Evolutionary conservation across 768 basidiomycete species (phyloP).

Genomic region (Amylocystis lapponica): DNA sequence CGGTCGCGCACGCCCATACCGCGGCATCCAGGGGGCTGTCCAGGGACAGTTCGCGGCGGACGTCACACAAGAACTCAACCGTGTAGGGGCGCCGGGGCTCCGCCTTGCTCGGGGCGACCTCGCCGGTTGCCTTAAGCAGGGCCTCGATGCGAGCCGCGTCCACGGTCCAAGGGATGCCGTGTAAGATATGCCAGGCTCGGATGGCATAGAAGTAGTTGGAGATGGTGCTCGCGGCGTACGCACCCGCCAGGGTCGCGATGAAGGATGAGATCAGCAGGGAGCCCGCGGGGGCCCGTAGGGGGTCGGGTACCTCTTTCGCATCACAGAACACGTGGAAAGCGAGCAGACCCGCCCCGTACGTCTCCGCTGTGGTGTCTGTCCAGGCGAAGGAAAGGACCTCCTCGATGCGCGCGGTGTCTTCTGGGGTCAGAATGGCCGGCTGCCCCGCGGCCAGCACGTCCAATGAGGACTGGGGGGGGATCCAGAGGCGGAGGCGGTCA

Average conservation of each 20-base stretch:
- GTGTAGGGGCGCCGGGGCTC: background rate
- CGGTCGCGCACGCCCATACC: constrained; percentile 12
- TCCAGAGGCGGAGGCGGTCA: no score
- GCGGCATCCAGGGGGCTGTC: constrained; percentile 12
- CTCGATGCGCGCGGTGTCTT: constrained; percentile 22
- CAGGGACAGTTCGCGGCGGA: constrained; percentile 23
- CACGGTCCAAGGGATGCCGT: constrained; percentile 29
- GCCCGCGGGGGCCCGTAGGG: constrained; percentile 22
- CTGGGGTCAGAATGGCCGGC: no score
- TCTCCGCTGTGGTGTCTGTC: constrained; percentile 25
- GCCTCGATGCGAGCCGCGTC: constrained; percentile 22
- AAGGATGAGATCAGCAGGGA: constrained; percentile 18
- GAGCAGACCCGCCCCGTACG: constrained; percentile 34
- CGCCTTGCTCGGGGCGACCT: constrained; percentile 27
- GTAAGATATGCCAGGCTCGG: constrained; percentile 42
- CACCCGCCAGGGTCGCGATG: constrained; percentile 18
- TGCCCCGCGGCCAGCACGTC: no score
- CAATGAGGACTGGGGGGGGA: no score
- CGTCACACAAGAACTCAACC: constrained; percentile 17
- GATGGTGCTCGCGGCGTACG: constrained; percentile 27
- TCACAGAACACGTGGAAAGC: constrained; percentile 38
- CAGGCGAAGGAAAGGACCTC: constrained; percentile 22
- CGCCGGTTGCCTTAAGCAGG: constrained; percentile 25
- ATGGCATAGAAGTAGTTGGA: constrained; percentile 35
- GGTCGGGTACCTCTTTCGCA: constrained; percentile 30